A percentile compares a stretch with the other conserved stretches of the same genome.
These are phyloP conservation scores for Mycocentrospora acerina DNA, from an alignment of 2,329 filamentous ascomycete genomes.

Conservation along the genomic window DNA sequence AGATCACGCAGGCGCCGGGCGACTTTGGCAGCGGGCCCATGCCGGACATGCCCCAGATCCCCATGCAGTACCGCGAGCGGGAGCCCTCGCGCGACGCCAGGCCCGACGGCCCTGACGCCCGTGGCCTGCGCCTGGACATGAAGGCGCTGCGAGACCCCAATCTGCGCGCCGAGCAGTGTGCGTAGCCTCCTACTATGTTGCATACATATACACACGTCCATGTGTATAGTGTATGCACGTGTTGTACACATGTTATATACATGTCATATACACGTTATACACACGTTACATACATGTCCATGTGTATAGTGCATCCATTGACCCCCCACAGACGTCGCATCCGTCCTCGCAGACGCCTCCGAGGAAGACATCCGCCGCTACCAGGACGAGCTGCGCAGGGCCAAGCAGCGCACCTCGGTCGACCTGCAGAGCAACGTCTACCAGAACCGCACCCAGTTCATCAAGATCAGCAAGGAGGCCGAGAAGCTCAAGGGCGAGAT, in stretches of 20 bases:
- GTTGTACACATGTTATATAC: too few relatives aligned
- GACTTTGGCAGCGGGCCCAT: conserved; percentile 71
- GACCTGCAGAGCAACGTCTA: conserved; percentile 95
- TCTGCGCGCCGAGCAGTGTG: conserved; percentile 77
- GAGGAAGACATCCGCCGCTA: conserved; percentile 85
- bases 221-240: too few relatives aligned
- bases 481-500: conserved; percentile 97
- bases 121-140: conserved; percentile 69
- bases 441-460: conserved; percentile 96
- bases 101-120: conserved; percentile 51
- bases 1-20: conserved; percentile 76
- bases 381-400: conserved; percentile 71
- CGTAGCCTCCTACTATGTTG: too few relatives aligned
- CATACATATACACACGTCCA: too few relatives aligned
- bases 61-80: conserved; percentile 59
- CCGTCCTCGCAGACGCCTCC: conserved; percentile 77
- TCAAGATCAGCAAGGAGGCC: conserved; percentile 98
- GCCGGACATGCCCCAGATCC: conserved; percentile 59
- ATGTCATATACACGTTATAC: too few relatives aligned
- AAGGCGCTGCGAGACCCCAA: conserved; percentile 78
- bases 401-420: conserved; percentile 74
- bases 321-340: conserved; percentile 61
- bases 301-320: too few relatives aligned
- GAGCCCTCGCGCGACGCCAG: conserved; percentile 47
- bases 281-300: too few relatives aligned